phyloP scores from a whole-genome alignment of 2,329 filamentous ascomycete genomes.

The Cadophora gregata region DNA sequence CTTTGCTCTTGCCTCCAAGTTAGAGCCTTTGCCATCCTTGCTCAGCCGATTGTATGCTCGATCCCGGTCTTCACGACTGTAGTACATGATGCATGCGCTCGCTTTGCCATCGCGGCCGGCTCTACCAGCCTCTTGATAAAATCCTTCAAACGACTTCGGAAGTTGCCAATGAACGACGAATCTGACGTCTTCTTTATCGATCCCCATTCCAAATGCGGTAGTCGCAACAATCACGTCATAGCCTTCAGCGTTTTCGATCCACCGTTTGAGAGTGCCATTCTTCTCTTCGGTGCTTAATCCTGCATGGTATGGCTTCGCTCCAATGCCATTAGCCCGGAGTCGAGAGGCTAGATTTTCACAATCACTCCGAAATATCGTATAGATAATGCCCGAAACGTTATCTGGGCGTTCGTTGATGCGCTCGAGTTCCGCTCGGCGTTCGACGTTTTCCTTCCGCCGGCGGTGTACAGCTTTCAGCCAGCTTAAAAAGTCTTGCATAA shows the following conservation, averaged over 20 bases:
- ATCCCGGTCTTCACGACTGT: constrained; percentile 85
- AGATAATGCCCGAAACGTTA: constrained; percentile 78
- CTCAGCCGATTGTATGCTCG: constrained; percentile 64
- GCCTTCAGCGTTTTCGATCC: constrained; percentile 74
- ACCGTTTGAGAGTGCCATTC: constrained; percentile 71
- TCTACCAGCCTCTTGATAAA: constrained; percentile 93
- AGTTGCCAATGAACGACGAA: constrained; percentile 96
- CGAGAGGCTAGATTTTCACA: constrained; percentile 73
- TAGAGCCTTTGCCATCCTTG: constrained; percentile 49
- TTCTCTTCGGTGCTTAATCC: constrained; percentile 72
- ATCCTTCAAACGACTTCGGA: constrained; percentile 93
- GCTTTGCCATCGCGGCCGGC: constrained; percentile 90
- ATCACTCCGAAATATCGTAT: constrained; percentile 76
- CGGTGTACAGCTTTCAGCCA: constrained; percentile 80
- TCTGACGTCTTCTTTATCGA: constrained; percentile 92
- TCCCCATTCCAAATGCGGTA: constrained; percentile 97
- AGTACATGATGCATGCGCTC: constrained; percentile 87
- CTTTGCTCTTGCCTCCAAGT: constrained; percentile 59
- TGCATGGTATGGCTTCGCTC: constrained; percentile 76
- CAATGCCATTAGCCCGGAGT: constrained; percentile 71
- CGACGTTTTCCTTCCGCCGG: constrained; percentile 64
- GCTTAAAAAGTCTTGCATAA: constrained; percentile 64
- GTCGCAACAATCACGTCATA: constrained; percentile 96
- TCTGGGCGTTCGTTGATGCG: constrained; percentile 60
- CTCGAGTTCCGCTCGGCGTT: constrained; percentile 63